Base-by-base conservation (phyloP, 495 filamentous ascomycete genomes). In the Aspergillus asperescens region DNA sequence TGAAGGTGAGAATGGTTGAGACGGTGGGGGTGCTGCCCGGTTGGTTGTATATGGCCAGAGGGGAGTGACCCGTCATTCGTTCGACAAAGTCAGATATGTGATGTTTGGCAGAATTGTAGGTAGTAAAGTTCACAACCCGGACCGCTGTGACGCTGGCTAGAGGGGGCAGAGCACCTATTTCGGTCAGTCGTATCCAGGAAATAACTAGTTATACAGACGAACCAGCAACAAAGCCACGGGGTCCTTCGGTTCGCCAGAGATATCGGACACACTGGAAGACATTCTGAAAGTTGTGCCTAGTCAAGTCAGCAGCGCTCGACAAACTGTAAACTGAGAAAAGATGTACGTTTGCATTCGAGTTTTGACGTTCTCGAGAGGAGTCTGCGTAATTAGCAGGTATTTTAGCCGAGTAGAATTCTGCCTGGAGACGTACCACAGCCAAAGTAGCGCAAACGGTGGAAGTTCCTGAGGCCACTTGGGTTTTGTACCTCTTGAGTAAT, bases 91-190 rank as follows among this genome's bases (percentile, higher is more conserved):
- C 64, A 31, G 87, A 83, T 59, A 91, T 85, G 9, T 72, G 68
- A 66, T 89, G 82, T 70, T 95, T 96, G 32, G 88, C 85, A 31
- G 77, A 78, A 66, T 90, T 88, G 72, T 96, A 96, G 48, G 92
- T 86, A 28, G 89, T 91, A 64, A 96, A 95, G n/a, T 88, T 93
- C 44, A 95, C 78, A 16, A 92, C 93, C 29, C 91, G 83, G 48
- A 95, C 90, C 42, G 89, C 77, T 7, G 91, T 95, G 43, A 96
- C 87, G 73, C 88, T 93, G 16, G 81, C 81, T 63, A 96, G 76
- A 27, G 91, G 91, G 42, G 89, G 87, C 29, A 85, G 78, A 55
- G 84, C 82, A 59, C 88, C 88, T 91, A 57, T 35, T 32, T n/a
- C 12, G 28, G 47, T 43, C 25, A 52, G 45, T 39, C 52, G 44